Conservation (phyloP, 2,329 filamentous ascomycete genomes). For the Aspergillus unguis region DNA sequence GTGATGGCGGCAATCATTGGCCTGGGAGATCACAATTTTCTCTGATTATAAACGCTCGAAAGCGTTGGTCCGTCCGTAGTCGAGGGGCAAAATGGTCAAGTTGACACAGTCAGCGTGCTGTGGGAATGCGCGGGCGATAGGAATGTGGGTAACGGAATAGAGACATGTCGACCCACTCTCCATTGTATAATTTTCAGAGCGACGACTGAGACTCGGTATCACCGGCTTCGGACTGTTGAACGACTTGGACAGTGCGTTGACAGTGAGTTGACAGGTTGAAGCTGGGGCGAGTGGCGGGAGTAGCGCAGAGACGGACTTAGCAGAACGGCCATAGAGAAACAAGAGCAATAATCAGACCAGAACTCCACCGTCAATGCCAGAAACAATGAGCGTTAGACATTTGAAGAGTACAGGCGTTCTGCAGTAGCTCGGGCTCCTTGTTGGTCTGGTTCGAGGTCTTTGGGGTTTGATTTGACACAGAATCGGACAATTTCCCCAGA, state of each 20-base stretch:
- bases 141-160: slow-evolving; percentile 10
- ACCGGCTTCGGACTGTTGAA: not conserved
- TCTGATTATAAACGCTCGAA: slow-evolving; percentile 12
- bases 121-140: not conserved
- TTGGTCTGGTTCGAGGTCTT: slow-evolving; percentile 16
- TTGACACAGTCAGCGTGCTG: not conserved
- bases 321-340: slow-evolving; percentile 11
- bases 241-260: slow-evolving; percentile 3
- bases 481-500: slow-evolving; percentile 16
- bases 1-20: slow-evolving; percentile 28
- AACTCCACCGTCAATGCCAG: slow-evolving; percentile 9
- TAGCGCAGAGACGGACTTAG: slow-evolving; percentile 18
- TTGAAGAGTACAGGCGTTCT: slow-evolving; percentile 2
- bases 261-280: slow-evolving; percentile 22
- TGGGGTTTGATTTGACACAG: slow-evolving; percentile 17
- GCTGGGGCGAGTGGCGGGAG: slow-evolving; percentile 21
- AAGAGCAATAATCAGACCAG: not conserved
- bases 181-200: slow-evolving; percentile 6
- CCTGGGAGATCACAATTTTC: slow-evolving; percentile 15
- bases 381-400: slow-evolving; percentile 13
- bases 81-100: slow-evolving; percentile 5
- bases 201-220: slow-evolving; percentile 8
- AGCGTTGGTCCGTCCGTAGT: not conserved
- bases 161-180: slow-evolving; percentile 10
- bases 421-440: slow-evolving; percentile 10